Conservation (phyloP, 345 rosid genomes). For the Trapa incisa region DNA sequence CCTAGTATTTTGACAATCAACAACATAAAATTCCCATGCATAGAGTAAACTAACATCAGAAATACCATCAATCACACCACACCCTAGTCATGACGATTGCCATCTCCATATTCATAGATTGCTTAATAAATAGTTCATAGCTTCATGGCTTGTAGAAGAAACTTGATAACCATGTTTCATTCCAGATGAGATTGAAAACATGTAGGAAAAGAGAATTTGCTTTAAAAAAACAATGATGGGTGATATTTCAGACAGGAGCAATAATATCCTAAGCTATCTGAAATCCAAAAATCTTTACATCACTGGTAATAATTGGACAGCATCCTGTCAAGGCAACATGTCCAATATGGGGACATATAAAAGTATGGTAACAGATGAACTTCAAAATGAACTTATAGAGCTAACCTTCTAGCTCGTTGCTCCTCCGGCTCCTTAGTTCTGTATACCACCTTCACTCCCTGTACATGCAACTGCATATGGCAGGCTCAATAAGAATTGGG, state of each 20-base stretch:
- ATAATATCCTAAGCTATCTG: not conserved
- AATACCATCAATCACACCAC: constrained; percentile 13
- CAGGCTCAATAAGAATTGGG: constrained; percentile 7
- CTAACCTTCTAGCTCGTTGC: constrained; percentile 79
- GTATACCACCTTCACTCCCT: constrained; percentile 85
- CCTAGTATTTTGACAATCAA: constrained; percentile 34
- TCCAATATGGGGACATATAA: not conserved
- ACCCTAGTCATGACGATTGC: constrained; percentile 99
- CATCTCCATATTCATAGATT: constrained; percentile 99
- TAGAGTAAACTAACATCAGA: not conserved
- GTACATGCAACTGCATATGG: constrained; percentile 8
- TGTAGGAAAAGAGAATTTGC: constrained; percentile 5
- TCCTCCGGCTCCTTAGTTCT: constrained; percentile 81
- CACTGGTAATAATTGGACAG: not conserved
- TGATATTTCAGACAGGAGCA: not conserved
- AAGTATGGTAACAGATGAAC: not conserved
- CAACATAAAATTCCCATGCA: constrained; percentile 1
- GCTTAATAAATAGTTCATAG: constrained; percentile 91
- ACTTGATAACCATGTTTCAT: constrained; percentile 89
- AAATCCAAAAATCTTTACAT: not conserved
- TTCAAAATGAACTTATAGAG: constrained; percentile 1
- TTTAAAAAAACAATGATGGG: not conserved
- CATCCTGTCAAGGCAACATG: not conserved
- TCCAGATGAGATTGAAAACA: constrained; percentile 76
- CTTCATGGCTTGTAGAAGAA: constrained; percentile 97